Evolutionary conservation across 2,329 filamentous ascomycete genomes (phyloP).

Genomic region (Neonectria faginata): DNA sequence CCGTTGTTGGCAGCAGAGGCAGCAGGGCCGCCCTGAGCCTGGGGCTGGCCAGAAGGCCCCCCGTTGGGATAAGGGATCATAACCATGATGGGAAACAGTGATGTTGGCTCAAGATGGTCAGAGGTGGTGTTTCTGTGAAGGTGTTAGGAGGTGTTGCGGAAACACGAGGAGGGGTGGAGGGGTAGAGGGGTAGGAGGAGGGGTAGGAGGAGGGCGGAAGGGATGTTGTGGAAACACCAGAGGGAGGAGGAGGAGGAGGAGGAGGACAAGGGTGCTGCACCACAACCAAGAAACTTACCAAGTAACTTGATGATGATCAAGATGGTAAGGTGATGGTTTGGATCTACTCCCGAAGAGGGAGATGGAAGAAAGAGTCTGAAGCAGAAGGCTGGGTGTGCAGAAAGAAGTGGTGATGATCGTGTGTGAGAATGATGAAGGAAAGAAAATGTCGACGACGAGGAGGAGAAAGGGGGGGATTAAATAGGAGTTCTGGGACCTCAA

Average conservation of each 20-base stretch:
- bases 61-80: background rate
- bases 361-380: background rate
- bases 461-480: background rate
- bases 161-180: background rate
- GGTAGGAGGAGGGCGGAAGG: background rate
- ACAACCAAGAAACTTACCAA: background rate
- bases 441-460: background rate
- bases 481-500: background rate
- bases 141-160: background rate
- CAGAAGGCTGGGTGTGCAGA: background rate
- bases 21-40: background rate
- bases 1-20: background rate
- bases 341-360: background rate
- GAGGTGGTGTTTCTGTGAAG: background rate
- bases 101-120: background rate
- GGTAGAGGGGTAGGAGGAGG: background rate
- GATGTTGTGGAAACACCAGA: no score
- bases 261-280: background rate
- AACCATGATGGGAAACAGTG: background rate
- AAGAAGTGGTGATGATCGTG: background rate
- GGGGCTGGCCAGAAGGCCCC: background rate
- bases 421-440: background rate
- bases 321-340: background rate
- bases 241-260: background rate
- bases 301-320: background rate